Conservation (phyloP, 2,329 filamentous ascomycete species). For the Neurospora sp. region DNA sequence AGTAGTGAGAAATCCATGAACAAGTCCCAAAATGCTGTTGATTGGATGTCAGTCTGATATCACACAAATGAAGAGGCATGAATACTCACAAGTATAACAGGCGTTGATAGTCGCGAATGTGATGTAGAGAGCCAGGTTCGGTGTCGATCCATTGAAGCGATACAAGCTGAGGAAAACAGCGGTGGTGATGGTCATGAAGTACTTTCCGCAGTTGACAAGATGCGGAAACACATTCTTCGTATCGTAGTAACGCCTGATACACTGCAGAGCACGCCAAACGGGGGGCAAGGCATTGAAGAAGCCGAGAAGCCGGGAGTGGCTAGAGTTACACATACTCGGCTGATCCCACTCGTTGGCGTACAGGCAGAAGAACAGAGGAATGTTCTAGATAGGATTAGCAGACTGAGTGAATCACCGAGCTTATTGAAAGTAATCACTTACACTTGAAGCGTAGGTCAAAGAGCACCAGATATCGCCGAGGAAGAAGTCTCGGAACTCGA, state of each 20-base stretch:
- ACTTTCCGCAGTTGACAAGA: constrained; percentile 86
- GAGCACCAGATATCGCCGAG: constrained; percentile 97
- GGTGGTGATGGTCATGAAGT: constrained; percentile 71
- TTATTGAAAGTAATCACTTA: constrained; percentile 36
- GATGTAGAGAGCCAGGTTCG: constrained; percentile 63
- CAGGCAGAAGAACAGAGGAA: constrained; percentile 89
- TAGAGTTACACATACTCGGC: constrained; percentile 73
- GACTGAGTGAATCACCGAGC: not conserved
- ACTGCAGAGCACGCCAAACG: constrained; percentile 86
- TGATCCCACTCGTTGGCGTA: constrained; percentile 72
- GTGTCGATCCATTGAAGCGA: constrained; percentile 54
- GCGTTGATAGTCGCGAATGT: constrained; percentile 73
- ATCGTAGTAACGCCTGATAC: constrained; percentile 79
- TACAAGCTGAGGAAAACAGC: constrained; percentile 75
- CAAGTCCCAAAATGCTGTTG: constrained; percentile 73
- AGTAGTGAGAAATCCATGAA: constrained; percentile 95
- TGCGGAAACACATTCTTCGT: constrained; percentile 86
- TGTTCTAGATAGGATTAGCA: constrained; percentile 47
- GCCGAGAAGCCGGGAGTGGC: constrained; percentile 70
- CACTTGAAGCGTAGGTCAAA: constrained; percentile 77
- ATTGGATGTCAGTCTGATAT: constrained; percentile 3
- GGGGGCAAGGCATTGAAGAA: constrained; percentile 78
- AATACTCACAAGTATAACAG: constrained; percentile 61
- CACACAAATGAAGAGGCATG: not conserved
- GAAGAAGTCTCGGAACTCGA: constrained; percentile 97